Evolutionary conservation across 305 asterid species (phyloP).

Genomic region (Fraxinus nigra): DNA sequence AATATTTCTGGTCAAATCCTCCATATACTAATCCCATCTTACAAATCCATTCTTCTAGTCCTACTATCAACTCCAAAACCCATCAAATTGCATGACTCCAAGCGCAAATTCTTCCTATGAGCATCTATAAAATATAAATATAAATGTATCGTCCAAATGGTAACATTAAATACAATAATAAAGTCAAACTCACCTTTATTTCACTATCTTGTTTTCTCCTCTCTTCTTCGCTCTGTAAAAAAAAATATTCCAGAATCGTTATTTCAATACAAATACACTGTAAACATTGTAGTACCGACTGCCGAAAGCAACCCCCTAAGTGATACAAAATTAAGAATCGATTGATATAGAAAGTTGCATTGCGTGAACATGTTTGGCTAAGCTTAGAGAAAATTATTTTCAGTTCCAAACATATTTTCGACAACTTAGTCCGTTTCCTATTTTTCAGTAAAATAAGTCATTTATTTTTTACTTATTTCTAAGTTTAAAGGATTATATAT

Average conservation of each 20-base stretch:
- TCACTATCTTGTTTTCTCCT: conserved; percentile 65
- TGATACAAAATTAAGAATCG: background rate
- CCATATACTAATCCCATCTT: background rate
- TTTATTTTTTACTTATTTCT: background rate
- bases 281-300: background rate
- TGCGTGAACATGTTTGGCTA: background rate
- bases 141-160: conserved; percentile 9
- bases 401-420: background rate
- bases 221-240: conserved; percentile 75
- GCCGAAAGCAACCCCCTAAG: conserved; percentile 2
- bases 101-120: background rate
- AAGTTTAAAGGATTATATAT: background rate
- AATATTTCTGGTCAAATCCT: background rate
- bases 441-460: background rate
- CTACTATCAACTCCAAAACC: background rate
- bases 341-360: background rate
- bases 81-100: background rate
- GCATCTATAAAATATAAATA: conserved; percentile 3
- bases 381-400: background rate
- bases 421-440: background rate
- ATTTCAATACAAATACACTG: conserved; percentile 10
- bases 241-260: conserved; percentile 14
- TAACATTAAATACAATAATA: conserved; percentile 3
- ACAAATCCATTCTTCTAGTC: background rate
- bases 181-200: conserved; percentile 44